Base-by-base conservation (phyloP, 1,284 basidiomycete species). In the Trametes polyzona region DNA sequence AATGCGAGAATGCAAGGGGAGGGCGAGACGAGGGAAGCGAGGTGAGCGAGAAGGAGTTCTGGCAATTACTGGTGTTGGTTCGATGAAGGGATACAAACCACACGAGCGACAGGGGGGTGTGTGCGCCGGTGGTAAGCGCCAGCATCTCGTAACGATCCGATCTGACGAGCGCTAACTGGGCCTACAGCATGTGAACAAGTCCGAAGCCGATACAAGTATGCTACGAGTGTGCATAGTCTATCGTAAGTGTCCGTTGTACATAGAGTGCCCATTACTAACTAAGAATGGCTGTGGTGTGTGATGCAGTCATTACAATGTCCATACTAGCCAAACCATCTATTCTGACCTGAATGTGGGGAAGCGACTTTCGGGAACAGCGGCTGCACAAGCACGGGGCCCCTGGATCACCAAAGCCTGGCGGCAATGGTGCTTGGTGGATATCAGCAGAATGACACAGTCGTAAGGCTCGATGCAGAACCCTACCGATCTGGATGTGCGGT, bases 251-350 rank as follows among this genome's bases (percentile, higher is more conserved):
- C 41, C 41, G 11, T 42, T 2, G 41, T 42, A 42, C 14, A 10
- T 42, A 27, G n/a, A 42, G 41, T 42, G 42, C 19, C 42, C 42
- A 19, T 44, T 44, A 29, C 42, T 44, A 30, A 44, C 42, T 44
- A 44, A 30, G 26, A 44, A 44, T 44, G 42, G 42, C 42, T 27
- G 16, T 44, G 42, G 27, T 12, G 42, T 44, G 42, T 44, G 30
- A 44, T 30, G 42, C 30, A 17, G 27, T 44, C 42, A 30, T 42
- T 42, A 42, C 41, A 42, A n/a, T n/a, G n/a, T n/a, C n/a, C n/a
- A n/a, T n/a, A n/a, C n/a, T n/a, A n/a, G n/a, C n/a, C n/a, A n/a
- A n/a, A n/a, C n/a, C n/a, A n/a, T n/a, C n/a, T n/a, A n/a, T n/a
- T n/a, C n/a, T n/a, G n/a, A n/a, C n/a, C n/a, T n/a, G n/a, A n/a